Evolutionary conservation across 2,329 filamentous ascomycete species (phyloP).

Genomic region (Penicillium sp.): DNA sequence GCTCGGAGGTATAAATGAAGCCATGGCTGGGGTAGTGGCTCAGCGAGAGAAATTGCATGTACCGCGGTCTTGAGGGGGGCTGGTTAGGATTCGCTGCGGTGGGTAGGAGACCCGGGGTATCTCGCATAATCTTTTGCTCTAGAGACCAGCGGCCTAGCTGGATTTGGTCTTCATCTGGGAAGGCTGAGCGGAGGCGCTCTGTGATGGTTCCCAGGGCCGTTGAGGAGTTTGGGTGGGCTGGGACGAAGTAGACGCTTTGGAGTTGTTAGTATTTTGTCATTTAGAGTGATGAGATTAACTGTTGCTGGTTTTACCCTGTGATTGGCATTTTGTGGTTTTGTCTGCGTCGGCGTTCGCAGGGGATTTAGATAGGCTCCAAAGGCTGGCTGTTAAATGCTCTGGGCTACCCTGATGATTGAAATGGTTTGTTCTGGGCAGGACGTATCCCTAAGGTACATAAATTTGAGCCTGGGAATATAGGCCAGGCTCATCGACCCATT

Average conservation of each 20-base stretch:
- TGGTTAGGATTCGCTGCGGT: conserved; percentile 35
- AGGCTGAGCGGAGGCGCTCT: conserved; percentile 43
- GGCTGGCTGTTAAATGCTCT: not conserved
- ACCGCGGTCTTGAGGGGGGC: conserved; percentile 37
- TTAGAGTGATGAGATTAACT: not conserved
- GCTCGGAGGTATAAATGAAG: conserved; percentile 46
- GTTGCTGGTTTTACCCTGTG: conserved; percentile 4
- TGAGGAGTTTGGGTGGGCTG: conserved; percentile 44
- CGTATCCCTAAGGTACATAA: too few species aligned
- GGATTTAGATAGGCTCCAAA: not conserved
- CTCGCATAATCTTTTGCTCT: conserved; percentile 49
- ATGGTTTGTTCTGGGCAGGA: too few species aligned
- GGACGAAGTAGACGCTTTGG: conserved; percentile 48
- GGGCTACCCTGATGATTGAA: not conserved
- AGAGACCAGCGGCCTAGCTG: conserved; percentile 45
- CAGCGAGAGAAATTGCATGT: conserved; percentile 49
- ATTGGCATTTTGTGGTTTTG: not conserved
- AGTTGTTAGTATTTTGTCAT: conserved; percentile 14
- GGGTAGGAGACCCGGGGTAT: conserved; percentile 46
- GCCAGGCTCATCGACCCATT: not conserved
- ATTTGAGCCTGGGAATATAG: too few species aligned
- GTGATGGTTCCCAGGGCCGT: conserved; percentile 40
- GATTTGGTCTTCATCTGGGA: conserved; percentile 39
- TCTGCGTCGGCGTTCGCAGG: not conserved
- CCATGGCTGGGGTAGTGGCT: conserved; percentile 45